Base-by-base conservation (phyloP, 179 eudicot species). In the Actinidia chinensis region DNA sequence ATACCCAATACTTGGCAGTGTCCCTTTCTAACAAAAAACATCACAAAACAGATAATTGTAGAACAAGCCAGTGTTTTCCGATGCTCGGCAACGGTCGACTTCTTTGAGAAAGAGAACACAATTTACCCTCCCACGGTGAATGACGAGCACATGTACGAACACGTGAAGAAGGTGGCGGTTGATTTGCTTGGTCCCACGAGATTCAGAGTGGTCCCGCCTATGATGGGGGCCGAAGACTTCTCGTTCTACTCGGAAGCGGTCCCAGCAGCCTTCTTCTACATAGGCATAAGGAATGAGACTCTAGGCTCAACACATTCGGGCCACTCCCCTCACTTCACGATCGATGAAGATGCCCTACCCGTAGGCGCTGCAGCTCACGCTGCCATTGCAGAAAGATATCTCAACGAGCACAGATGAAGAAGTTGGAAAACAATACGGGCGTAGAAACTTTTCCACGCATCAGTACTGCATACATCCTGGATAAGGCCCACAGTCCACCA, bases 151-250 rank as follows among this genome's bases (percentile, higher is more conserved):
- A 90, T 92, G 89, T 87, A 89, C 50, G 88, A 85, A 51, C 95
- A 93, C 55, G 88, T 90, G 36, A 82, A 71, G 82, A 88, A 82
- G 73, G 90, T 87, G 51, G 87, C 88, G 0, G 23, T 55, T 22
- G 97, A 88, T 40, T 52, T 93, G 72, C 65, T 88, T 1, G 98
- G 98, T 0, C 72, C 79, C 0, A 64, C 76, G 1, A 84, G 75
- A 12, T 92, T 90, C 77, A 67, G 46, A 48, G 85, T 84, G 4
- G 91, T 85, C 12, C 78, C 77, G 0, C 92, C 90, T 0, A 23
- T 90, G 43, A 90, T 93, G 97, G 98, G 98, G 0, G 87, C 97
- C 0, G 98, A 93, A 84, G 98, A 93, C 76, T 93, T 93, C 85
- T 86, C 98, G 3, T 93, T 93, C 75, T 93, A 85, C 82, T 84